A percentile compares a stretch with the other conserved stretches of the same genome.
These are phyloP conservation scores for Cubamyces lactineus DNA, from an alignment of 768 basidiomycete genomes.

Conservation along the genomic window DNA sequence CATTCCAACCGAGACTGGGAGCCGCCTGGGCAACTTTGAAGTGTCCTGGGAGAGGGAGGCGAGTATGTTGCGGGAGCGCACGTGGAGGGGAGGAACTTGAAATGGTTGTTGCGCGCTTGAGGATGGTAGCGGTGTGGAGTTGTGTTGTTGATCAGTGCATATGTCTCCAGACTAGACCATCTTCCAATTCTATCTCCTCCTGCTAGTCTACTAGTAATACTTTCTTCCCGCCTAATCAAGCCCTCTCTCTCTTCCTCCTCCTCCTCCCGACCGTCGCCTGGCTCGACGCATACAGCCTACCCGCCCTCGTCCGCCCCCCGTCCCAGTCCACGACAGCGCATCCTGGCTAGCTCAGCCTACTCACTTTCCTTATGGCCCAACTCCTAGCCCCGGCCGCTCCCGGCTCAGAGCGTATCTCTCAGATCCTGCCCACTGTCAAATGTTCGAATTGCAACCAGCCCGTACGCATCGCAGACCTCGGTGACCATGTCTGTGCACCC, in stretches of 20 bases:
- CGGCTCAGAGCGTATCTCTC: slow-evolving; percentile 46
- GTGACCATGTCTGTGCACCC: slow-evolving; percentile 74
- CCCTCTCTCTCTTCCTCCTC: slow-evolving; percentile 7
- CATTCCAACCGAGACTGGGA: neutral
- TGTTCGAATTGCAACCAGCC: slow-evolving; percentile 77
- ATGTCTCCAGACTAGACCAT: slow-evolving; percentile 1
- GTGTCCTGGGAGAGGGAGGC: neutral
- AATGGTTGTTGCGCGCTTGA: slow-evolving; percentile 12
- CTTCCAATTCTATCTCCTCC: neutral
- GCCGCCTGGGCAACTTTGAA: neutral
- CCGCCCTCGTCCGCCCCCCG: slow-evolving; percentile 8
- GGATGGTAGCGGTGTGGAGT: neutral
- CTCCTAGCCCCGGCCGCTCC: slow-evolving; percentile 28
- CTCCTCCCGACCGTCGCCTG: slow-evolving; percentile 12
- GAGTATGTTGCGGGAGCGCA: neutral
- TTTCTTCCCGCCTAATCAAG: slow-evolving; percentile 8
- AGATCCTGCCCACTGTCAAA: slow-evolving; percentile 80
- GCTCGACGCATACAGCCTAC: slow-evolving; percentile 1
- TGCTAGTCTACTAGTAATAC: slow-evolving; percentile 5
- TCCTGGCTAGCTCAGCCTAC: slow-evolving; percentile 13
- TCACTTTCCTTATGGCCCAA: slow-evolving; percentile 36
- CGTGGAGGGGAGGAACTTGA: slow-evolving; percentile 9
- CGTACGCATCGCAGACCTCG: slow-evolving; percentile 73
- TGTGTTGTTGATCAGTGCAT: slow-evolving; percentile 14
- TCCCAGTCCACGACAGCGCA: slow-evolving; percentile 6